Percentiles rank a stretch among this genome's conserved stretches.
phyloP scores from a whole-genome alignment of 1,139 yeast genomes.

The Candida anutae region DNA sequence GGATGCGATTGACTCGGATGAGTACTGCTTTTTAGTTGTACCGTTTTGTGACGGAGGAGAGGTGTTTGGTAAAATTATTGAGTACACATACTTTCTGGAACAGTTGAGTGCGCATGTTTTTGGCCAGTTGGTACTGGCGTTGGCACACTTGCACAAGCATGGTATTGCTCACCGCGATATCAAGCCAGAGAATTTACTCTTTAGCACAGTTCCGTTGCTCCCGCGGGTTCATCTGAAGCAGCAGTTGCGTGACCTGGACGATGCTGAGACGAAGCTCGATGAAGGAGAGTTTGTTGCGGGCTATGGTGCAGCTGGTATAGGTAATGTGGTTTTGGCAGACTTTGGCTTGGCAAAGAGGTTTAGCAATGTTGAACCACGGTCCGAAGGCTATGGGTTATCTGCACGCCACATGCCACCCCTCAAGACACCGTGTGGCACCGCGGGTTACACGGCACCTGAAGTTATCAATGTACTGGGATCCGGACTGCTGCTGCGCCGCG shows the following conservation, averaged over 20 bases:
- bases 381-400: conserved; percentile 1
- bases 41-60: conserved; percentile 93
- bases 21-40: conserved; percentile 69
- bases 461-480: conserved; percentile 43
- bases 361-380: conserved; percentile 9
- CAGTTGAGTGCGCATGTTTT: conserved; percentile 79
- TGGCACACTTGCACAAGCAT: conserved; percentile 71
- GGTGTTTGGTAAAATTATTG: conserved; percentile 86
- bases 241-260: conserved; percentile 56
- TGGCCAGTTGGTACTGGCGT: conserved; percentile 74
- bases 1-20: conserved; percentile 49
- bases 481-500: conserved; percentile 30
- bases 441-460: conserved; percentile 92
- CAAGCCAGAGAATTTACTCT: conserved; percentile 87
- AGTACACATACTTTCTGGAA: conserved; percentile 85
- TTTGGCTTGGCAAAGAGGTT: conserved; percentile 88
- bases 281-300: conserved; percentile 79
- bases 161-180: conserved; percentile 94
- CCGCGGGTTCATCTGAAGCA: conserved; percentile 34
- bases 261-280: conserved; percentile 64
- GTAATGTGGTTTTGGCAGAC: conserved; percentile 80
- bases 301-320: conserved; percentile 87
- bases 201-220: conserved; percentile 36
- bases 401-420: conserved; percentile 31
- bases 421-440: conserved; percentile 86